phyloP scores from a whole-genome alignment of 768 basidiomycete genomes.

The Nidularia sp. region DNA sequence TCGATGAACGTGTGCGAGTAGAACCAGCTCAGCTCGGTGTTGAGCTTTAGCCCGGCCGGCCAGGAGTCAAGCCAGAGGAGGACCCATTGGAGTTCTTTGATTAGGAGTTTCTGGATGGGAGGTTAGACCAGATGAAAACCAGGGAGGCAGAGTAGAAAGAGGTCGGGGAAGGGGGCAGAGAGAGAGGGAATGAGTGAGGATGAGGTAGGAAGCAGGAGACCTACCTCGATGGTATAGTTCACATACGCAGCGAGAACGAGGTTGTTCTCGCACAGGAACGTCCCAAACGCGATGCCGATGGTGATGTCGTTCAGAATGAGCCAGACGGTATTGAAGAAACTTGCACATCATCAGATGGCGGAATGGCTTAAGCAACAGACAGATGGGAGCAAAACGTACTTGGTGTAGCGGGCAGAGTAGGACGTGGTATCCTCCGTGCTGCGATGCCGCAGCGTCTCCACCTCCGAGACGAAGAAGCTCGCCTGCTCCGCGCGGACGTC shows the following conservation, averaged over 20 bases:
- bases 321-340: slow-evolving; percentile 93
- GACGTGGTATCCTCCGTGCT: slow-evolving; percentile 27
- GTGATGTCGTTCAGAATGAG: slow-evolving; percentile 87
- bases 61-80: slow-evolving; percentile 89
- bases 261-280: slow-evolving; percentile 69
- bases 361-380: not conserved
- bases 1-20: slow-evolving; percentile 71
- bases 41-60: slow-evolving; percentile 95
- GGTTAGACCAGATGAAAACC: too few species aligned
- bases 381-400: slow-evolving; percentile 30
- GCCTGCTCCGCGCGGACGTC: slow-evolving; percentile 53
- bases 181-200: not conserved
- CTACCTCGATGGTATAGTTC: slow-evolving; percentile 36
- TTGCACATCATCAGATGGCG: slow-evolving; percentile 18
- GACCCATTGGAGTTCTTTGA: slow-evolving; percentile 43
- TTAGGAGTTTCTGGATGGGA: slow-evolving; percentile 28
- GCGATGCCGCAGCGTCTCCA: slow-evolving; percentile 31
- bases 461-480: slow-evolving; percentile 36
- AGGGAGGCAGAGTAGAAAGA: too few species aligned
- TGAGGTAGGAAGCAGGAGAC: not conserved
- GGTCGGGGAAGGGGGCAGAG: too few species aligned
- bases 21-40: slow-evolving; percentile 87
- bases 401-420: slow-evolving; percentile 63
- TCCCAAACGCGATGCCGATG: slow-evolving; percentile 69
- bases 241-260: slow-evolving; percentile 35